A percentile compares a stretch with the other conserved stretches of the same genome.
phyloP scores from a whole-genome alignment of 257 asterid species.

The Rhazya stricta region DNA sequence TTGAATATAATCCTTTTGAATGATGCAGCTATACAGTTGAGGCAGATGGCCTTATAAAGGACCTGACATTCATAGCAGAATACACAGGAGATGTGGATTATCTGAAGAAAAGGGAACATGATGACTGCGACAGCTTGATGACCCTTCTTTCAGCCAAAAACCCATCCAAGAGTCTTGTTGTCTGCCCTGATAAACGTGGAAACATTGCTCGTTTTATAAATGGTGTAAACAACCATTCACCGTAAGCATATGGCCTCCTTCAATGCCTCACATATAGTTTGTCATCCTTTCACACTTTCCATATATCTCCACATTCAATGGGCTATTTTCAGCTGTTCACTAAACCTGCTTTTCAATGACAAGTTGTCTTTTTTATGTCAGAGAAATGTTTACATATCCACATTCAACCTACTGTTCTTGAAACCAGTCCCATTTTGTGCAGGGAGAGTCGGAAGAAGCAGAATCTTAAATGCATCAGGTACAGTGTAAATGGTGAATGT shows the following conservation, averaged over 20 bases:
- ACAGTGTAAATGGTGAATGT: slow-evolving; percentile 55
- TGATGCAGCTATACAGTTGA: slow-evolving; percentile 75
- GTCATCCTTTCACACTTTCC: slow-evolving; percentile 20
- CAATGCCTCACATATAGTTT: slow-evolving; percentile 14
- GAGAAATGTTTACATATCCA: slow-evolving; percentile 8
- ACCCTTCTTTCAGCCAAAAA: slow-evolving; percentile 69
- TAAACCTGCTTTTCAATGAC: neutral
- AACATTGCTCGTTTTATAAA: slow-evolving; percentile 75
- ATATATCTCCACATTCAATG: slow-evolving; percentile 1
- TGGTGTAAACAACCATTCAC: slow-evolving; percentile 77
- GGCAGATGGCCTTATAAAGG: slow-evolving; percentile 84
- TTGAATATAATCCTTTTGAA: slow-evolving; percentile 13
- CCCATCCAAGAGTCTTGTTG: slow-evolving; percentile 53
- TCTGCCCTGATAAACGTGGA: slow-evolving; percentile 88
- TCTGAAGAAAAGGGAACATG: slow-evolving; percentile 60
- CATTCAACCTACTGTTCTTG: slow-evolving; percentile 19
- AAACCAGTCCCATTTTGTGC: slow-evolving; percentile 31
- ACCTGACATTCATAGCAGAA: slow-evolving; percentile 69
- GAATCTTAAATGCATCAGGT: slow-evolving; percentile 77
- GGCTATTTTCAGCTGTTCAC: slow-evolving; percentile 8
- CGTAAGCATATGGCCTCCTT: slow-evolving; percentile 42
- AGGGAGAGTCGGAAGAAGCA: slow-evolving; percentile 85
- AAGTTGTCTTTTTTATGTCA: slow-evolving; percentile 4
- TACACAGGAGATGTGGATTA: slow-evolving; percentile 85
- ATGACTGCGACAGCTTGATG: slow-evolving; percentile 89